These are phyloP conservation scores for Curvularia lunata DNA, from an alignment of 2,329 filamentous ascomycete species.

Conservation along the genomic window DNA sequence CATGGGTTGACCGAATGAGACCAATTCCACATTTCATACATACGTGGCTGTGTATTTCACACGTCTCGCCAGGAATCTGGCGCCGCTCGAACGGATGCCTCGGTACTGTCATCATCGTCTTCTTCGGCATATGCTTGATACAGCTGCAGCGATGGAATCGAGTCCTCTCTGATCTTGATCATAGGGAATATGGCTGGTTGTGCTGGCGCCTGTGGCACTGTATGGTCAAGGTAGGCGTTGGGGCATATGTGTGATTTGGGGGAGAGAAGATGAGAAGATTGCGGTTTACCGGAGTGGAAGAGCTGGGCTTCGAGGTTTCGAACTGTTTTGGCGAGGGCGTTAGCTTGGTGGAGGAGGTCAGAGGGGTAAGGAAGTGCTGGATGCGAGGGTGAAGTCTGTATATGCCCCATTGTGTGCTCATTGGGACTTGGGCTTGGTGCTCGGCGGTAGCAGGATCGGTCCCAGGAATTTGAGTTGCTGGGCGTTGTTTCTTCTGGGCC, in stretches of 20 bases:
- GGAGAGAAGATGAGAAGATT: neutral
- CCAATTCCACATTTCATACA: too few relatives aligned
- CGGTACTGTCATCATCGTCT: neutral
- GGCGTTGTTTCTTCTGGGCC: neutral
- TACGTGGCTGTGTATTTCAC: neutral
- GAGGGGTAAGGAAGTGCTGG: neutral
- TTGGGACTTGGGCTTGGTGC: neutral
- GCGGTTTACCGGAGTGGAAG: neutral
- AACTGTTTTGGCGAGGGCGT: neutral
- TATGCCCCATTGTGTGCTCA: neutral
- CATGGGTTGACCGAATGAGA: too few relatives aligned
- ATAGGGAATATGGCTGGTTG: neutral
- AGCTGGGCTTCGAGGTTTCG: neutral
- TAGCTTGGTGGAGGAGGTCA: neutral
- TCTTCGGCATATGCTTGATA: slow-evolving; percentile 9
- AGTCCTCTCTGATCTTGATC: neutral
- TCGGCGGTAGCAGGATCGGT: neutral
- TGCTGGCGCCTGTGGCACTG: neutral
- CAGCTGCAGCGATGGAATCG: neutral
- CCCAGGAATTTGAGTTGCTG: neutral
- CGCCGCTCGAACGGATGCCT: neutral
- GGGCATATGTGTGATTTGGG: neutral
- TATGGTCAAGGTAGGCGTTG: neutral
- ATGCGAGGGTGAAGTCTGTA: neutral
- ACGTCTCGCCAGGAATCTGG: slow-evolving; percentile 3